Evolutionary conservation across 805 yeast genomes (phyloP).

Genomic region (Metschnikowia gelsemii): DNA sequence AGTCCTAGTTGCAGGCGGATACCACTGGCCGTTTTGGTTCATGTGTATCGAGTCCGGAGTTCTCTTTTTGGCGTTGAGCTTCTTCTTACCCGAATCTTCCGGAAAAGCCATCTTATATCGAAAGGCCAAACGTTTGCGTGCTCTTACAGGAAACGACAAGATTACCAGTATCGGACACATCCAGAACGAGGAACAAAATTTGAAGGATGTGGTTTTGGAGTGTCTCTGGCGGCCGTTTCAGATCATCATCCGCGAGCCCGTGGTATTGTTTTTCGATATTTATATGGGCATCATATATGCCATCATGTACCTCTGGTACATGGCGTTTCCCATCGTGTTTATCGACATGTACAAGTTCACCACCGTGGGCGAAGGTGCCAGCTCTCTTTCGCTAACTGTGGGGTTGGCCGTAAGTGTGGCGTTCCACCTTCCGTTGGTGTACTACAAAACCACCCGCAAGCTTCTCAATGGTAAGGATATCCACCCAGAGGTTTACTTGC

Average conservation of each 20-base stretch:
- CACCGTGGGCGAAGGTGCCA: conserved; percentile 15
- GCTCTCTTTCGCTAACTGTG: conserved; percentile 12
- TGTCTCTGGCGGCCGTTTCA: conserved; percentile 18
- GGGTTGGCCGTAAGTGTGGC: conserved; percentile 13
- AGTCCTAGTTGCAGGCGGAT: conserved; percentile 28
- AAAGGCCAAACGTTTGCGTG: conserved; percentile 18
- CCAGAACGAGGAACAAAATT: conserved; percentile 11
- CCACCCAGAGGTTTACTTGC: conserved; percentile 16
- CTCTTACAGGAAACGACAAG: conserved; percentile 15
- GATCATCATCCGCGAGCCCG: conserved; percentile 16
- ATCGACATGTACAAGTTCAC: conserved; percentile 13
- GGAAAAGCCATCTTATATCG: conserved; percentile 17
- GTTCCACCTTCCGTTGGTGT: conserved; percentile 11
- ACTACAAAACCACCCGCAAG: conserved; percentile 9
- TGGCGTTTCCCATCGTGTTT: conserved; percentile 20
- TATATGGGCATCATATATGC: conserved; percentile 18
- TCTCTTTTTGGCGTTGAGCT: conserved; percentile 11
- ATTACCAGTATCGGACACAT: conserved; percentile 18
- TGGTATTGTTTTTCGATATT: conserved; percentile 15
- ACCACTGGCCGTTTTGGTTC: conserved; percentile 20
- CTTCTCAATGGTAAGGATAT: conserved; percentile 7
- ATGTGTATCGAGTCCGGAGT: conserved; percentile 15
- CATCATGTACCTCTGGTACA: conserved; percentile 17
- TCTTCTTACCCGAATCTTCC: conserved; percentile 18
- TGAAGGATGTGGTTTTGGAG: conserved; percentile 11